Evolutionary conservation across 2,329 filamentous ascomycete genomes (phyloP), one percentile per base, ranked within the genome.

Genomic region (Myriosclerotinia scirpicola): DNA sequence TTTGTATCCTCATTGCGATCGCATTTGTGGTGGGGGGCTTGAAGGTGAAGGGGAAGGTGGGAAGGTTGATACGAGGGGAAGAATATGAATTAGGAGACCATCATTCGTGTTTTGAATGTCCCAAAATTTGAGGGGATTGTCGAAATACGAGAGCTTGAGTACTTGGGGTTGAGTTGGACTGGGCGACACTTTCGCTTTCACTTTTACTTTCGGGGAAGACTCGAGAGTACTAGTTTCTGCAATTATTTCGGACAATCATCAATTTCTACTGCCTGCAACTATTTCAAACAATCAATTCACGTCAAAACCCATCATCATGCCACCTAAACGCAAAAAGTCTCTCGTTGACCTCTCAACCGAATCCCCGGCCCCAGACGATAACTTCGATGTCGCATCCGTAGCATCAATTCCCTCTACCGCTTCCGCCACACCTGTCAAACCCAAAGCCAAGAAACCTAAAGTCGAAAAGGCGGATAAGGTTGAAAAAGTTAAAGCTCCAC

Each of bases 401-500:
- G 30, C 58, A 38, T 60, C 58, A 12, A 6, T 60, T 1, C 56
- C 44, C 2, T 60, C 56, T 20, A 60, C 30, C 22, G 55, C 69
- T 17, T 69, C 67, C 1, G 67, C 68, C 3, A 53, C 63, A 34
- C 63, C 63, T 9, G 22, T 48, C 12, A 65, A 59, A 17, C 22
- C 63, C 7, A 70, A 69, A n/a, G 14, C 52, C 1, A 65, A 65
- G 11, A 60, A 36, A 46, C 17, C 48, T 5, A 65, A 61, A 61
- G 7, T 14, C 22, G 46, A 50, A 22, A 50, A 50, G n/a, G 46
- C 46, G 5, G 46, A 50, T 22, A 50, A 50, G n/a, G 11, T 50
- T 6, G 63, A 52, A 4, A 68, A 68, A 15, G 56, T 65, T 7
- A 72, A 70, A 44, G 40, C 58, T 38, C 64, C 65, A 20, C 42